A percentile compares a stretch with the other conserved stretches of the same genome.
phyloP scores from a whole-genome alignment of 179 eudicot genomes.

The Camellia oleifera region DNA sequence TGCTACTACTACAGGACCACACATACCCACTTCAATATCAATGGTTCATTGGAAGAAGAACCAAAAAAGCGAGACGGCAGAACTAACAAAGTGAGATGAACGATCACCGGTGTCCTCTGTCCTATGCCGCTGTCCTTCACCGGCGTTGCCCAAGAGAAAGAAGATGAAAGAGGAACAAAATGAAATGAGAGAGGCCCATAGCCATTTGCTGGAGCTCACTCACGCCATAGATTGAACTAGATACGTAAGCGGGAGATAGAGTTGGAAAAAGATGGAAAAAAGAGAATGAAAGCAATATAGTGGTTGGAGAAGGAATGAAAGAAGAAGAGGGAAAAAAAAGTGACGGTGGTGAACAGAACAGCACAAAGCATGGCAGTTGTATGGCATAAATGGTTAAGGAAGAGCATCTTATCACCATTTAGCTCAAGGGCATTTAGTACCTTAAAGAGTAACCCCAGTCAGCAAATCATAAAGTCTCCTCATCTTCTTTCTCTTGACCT shows the following conservation, averaged over 20 bases:
- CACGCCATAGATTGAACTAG: too few species aligned
- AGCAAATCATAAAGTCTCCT: conserved; percentile 47
- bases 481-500: conserved; percentile 57
- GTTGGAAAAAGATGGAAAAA: not conserved
- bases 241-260: not conserved
- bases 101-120: too few species aligned
- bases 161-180: too few species aligned
- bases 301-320: not conserved
- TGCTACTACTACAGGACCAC: too few species aligned
- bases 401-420: conserved; percentile 13
- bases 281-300: conserved; percentile 2
- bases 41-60: too few species aligned
- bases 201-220: too few species aligned
- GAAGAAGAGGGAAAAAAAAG: not conserved
- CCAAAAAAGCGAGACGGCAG: too few species aligned
- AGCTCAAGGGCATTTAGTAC: conserved; percentile 33
- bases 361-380: conserved; percentile 20
- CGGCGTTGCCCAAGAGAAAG: too few species aligned
- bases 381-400: conserved; percentile 16
- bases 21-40: too few species aligned
- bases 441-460: conserved; percentile 13
- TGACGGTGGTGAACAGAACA: not conserved
- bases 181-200: too few species aligned
- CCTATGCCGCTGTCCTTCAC: too few species aligned
- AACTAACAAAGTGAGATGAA: too few species aligned